Conservation (phyloP, 176 grass and related monocot species). For the Oryza officinalis region DNA sequence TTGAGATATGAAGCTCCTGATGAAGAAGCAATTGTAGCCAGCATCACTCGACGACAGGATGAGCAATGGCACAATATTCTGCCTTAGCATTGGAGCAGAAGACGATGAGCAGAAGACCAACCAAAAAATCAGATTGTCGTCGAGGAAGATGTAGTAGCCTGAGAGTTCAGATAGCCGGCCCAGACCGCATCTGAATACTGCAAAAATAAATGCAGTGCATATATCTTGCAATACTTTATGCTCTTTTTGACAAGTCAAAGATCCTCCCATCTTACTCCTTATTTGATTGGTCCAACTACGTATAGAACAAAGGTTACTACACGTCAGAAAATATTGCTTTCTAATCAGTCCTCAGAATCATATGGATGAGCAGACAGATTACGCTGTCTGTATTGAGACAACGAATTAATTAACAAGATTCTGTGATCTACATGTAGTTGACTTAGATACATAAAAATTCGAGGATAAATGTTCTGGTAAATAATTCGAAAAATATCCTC, state of each 20-base stretch:
- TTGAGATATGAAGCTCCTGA: too few relatives aligned
- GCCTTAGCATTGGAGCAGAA: too few relatives aligned
- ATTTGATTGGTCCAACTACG: constrained; percentile 15
- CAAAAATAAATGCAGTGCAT: too few relatives aligned
- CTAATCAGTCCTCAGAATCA: not conserved
- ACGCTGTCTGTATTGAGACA: not conserved
- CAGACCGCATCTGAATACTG: too few relatives aligned
- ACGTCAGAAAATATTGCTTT: not conserved
- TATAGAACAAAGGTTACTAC: constrained; percentile 20
- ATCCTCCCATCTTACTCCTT: not conserved
- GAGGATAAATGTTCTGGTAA: not conserved
- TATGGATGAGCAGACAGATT: not conserved
- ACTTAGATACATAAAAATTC: not conserved
- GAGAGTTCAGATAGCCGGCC: too few relatives aligned
- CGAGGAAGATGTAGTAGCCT: too few relatives aligned
- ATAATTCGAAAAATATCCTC: not conserved
- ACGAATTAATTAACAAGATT: not conserved
- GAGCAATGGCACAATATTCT: too few relatives aligned
- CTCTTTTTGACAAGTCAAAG: constrained; percentile 21
- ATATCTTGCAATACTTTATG: not conserved
- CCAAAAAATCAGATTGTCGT: too few relatives aligned
- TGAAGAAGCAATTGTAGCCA: too few relatives aligned
- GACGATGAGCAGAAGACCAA: too few relatives aligned
- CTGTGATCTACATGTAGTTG: constrained; percentile 13
- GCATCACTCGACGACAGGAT: too few relatives aligned